These are phyloP conservation scores for Luffa aegyptiaca DNA, from an alignment of 306 rosid species.

Conservation along the genomic window DNA sequence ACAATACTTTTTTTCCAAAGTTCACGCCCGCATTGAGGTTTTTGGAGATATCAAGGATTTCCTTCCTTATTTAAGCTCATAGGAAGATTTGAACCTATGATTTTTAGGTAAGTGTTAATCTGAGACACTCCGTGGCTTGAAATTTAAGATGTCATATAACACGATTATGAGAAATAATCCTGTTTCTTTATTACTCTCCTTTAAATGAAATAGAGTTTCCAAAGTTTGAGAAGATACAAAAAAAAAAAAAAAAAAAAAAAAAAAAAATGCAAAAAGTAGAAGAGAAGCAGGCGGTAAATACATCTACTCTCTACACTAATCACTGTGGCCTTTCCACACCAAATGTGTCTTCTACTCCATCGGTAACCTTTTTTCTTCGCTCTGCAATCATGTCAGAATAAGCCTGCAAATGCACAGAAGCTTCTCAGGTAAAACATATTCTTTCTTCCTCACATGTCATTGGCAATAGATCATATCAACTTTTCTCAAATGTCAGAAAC, in stretches of 20 bases:
- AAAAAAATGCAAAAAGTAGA: neutral
- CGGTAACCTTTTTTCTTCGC: slow-evolving; percentile 53
- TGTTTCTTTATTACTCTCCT: neutral
- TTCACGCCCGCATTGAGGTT: too few relatives aligned
- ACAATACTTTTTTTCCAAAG: too few relatives aligned
- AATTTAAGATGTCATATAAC: neutral
- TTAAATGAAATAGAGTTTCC: neutral
- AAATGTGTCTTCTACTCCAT: slow-evolving; percentile 77
- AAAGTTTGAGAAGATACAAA: neutral
- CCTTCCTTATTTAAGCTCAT: too few relatives aligned
- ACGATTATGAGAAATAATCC: neutral
- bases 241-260: neutral
- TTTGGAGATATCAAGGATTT: too few relatives aligned
- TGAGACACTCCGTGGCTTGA: too few relatives aligned
- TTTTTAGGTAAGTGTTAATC: too few relatives aligned
- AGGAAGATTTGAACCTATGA: too few relatives aligned
- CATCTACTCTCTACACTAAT: neutral
- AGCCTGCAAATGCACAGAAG: slow-evolving; percentile 40
- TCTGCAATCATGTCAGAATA: slow-evolving; percentile 79
- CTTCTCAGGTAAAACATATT: neutral
- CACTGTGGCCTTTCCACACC: slow-evolving; percentile 32
- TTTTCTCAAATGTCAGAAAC: neutral
- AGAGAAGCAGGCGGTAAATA: neutral
- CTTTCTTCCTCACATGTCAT: neutral
- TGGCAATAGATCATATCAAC: neutral